Base-by-base conservation (phyloP, 345 rosid species). In the Iberis pinnata region DNA sequence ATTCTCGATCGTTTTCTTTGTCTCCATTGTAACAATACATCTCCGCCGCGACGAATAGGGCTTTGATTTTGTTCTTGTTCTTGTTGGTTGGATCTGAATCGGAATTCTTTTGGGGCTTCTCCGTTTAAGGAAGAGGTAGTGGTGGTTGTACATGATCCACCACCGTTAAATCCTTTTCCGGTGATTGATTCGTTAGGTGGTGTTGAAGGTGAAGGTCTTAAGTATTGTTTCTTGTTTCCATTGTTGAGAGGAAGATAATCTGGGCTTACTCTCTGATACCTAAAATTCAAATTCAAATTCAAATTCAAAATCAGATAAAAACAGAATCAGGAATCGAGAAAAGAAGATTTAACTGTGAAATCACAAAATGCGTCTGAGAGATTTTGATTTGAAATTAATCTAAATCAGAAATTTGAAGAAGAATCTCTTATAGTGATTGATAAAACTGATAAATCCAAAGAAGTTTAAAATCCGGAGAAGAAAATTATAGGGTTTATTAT, bases 221-320 rank as follows among this genome's bases (percentile, higher is more conserved):
- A 66, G 75, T 48, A 71, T 2, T 74, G 38, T 33, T 78, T 81
- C 24, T 68, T 78, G 4, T 5, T 31, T 18, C 71, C 81, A 43
- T 78, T 76, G 41, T 70, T 63, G 1, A 70, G 60, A 17, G 81
- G 81, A 68, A 55, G 68, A 53, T 43, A 73, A 67, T 75, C 83
- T 55, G 86, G 76, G 63, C 75, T 75, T 48, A 75, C 83, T 73
- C 83, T 78, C 68, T 81, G 80, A 70, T 68, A 81, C 68, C 88
- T 81, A 66, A 64, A 18, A 12, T 5, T 26, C 29, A 29, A 29
- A 29, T 11, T 2, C 12, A 32, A 32, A 29, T n/a, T 29, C 8
- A 29, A 29, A 29, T 2, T 9, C 33, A 11, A 31, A 39, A 24
- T 31, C 40, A 41, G 41, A 60, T 67, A 43, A 43, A 22, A 39